Evolutionary conservation across 148 eudicot species (phyloP).

Genomic region (Vaccinium corymbosum): DNA sequence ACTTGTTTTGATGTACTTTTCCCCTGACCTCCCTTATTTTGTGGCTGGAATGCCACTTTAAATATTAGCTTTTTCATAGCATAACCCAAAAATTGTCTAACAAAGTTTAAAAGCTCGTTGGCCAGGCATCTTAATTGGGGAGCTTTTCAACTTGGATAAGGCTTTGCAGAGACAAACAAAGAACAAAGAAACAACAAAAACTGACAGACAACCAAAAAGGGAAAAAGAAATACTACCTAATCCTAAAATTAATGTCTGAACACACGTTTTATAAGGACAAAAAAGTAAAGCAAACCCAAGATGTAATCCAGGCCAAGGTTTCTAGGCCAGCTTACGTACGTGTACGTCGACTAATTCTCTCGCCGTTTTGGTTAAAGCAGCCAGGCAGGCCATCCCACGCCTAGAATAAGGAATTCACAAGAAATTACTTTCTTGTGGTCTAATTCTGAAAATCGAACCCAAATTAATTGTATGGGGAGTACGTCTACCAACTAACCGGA

Average conservation of each 20-base stretch:
- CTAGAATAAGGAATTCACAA: background rate
- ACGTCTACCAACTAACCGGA: background rate
- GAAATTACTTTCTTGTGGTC: background rate
- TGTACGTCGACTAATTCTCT: background rate
- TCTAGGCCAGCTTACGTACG: background rate
- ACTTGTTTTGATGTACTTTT: background rate
- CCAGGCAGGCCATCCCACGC: accelerated
- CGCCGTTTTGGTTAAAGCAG: background rate
- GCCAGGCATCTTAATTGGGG: background rate
- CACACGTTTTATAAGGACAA: background rate
- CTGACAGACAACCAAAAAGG: background rate
- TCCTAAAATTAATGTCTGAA: background rate
- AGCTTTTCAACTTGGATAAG: background rate
- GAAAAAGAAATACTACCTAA: background rate
- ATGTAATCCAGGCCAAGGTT: background rate
- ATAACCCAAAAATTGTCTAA: background rate
- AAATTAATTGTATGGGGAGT: background rate
- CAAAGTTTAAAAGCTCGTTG: background rate
- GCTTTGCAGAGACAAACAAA: background rate
- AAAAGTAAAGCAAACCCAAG: background rate
- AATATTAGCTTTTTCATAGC: background rate
- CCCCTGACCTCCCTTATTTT: background rate
- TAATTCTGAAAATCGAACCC: background rate
- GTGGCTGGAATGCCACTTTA: conserved; percentile 1
- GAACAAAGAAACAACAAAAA: background rate